Conservation (phyloP, 2,329 filamentous ascomycete genomes). For the Ascochyta pisi region DNA sequence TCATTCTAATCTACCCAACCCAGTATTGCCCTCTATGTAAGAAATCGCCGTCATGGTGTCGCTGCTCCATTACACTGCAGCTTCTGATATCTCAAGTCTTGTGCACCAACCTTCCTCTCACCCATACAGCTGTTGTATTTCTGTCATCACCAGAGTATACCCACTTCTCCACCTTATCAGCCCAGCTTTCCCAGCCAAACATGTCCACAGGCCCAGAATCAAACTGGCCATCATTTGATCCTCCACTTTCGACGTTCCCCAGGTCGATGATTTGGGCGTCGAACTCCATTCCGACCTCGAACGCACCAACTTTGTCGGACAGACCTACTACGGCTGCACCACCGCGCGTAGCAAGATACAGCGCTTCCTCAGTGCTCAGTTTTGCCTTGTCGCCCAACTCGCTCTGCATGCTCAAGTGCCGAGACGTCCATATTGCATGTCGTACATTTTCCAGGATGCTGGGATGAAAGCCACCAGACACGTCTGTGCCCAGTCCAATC, state of each 20-base stretch:
- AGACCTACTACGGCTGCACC: constrained; percentile 84
- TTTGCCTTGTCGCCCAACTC: constrained; percentile 58
- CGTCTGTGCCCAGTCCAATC: constrained; percentile 88
- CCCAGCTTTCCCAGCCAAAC: constrained; percentile 91
- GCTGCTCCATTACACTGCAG: not conserved
- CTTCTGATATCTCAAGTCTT: constrained; percentile 23
- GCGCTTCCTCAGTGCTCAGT: constrained; percentile 81
- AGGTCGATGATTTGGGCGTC: constrained; percentile 86
- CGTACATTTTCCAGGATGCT: constrained; percentile 83
- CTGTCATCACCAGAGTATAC: constrained; percentile 91
- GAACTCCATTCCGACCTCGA: constrained; percentile 86
- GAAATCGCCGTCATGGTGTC: constrained; percentile 2
- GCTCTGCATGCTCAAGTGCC: constrained; percentile 68
- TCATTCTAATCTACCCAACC: too few species aligned
- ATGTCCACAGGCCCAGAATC: constrained; percentile 76
- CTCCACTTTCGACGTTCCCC: constrained; percentile 49
- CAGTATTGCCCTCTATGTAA: too few species aligned
- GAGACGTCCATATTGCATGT: constrained; percentile 79
- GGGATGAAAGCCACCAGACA: constrained; percentile 84
- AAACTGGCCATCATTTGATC: constrained; percentile 46
- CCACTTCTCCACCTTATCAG: constrained; percentile 90
- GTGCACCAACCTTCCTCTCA: constrained; percentile 83
- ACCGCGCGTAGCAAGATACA: constrained; percentile 87
- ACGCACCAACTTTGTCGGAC: constrained; percentile 73
- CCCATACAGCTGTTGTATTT: constrained; percentile 90